Evolutionary conservation across 2,329 filamentous ascomycete species (phyloP).

Genomic region (Exophiala sp.): DNA sequence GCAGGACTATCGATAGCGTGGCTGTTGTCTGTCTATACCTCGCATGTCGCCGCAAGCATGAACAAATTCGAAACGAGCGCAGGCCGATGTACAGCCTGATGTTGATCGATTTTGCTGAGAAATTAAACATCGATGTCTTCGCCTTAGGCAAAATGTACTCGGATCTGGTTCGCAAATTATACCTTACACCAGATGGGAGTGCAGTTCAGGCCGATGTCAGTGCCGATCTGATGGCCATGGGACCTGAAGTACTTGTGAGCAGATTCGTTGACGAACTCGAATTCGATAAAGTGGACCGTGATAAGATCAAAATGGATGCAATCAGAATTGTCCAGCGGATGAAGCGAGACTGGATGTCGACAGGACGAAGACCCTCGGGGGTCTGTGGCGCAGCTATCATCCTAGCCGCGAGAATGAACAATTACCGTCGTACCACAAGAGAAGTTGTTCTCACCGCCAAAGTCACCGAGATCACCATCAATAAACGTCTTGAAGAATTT

Average conservation of each 20-base stretch:
- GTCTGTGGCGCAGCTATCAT: conserved; percentile 93
- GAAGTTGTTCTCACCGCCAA: conserved; percentile 99
- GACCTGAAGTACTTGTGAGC: conserved; percentile 81
- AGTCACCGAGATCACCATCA: conserved; percentile 88
- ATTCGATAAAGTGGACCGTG: conserved; percentile 68
- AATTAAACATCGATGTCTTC: conserved; percentile 74
- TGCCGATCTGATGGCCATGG: conserved; percentile 18
- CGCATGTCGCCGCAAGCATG: conserved; percentile 60
- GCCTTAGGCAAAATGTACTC: conserved; percentile 88
- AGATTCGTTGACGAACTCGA: conserved; percentile 90
- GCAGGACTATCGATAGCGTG: conserved; percentile 78
- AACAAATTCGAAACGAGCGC: conserved; percentile 52
- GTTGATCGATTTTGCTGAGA: conserved; percentile 90
- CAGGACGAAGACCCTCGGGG: conserved; percentile 86
- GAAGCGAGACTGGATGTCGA: conserved; percentile 96
- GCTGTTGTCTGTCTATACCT: conserved; percentile 89
- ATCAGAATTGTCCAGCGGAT: conserved; percentile 85
- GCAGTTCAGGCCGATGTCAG: conserved; percentile 44
- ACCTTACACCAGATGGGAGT: conserved; percentile 32
- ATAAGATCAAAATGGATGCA: conserved; percentile 83
- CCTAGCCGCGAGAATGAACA: conserved; percentile 95
- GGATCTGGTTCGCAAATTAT: conserved; percentile 63
- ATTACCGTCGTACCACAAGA: conserved; percentile 85
- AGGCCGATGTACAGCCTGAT: conserved; percentile 53
- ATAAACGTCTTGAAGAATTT: conserved; percentile 88